These are phyloP conservation scores for Oryza meyeriana DNA, from an alignment of 176 grass and related monocot genomes.

Conservation along the genomic window DNA sequence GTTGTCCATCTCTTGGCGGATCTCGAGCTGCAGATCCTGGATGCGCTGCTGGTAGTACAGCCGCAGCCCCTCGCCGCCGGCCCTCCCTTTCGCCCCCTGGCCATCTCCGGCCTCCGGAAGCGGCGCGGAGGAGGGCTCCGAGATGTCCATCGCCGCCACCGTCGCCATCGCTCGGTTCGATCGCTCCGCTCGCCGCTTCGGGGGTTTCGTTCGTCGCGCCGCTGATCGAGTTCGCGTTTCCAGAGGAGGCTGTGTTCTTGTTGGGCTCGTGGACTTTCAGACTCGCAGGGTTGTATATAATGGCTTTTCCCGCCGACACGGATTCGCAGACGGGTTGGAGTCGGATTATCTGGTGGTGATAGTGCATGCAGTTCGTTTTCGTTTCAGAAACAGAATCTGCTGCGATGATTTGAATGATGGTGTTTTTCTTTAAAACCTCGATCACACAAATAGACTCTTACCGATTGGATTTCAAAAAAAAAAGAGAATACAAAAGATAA, in stretches of 20 bases:
- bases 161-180: constrained; percentile 35
- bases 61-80: constrained; percentile 56
- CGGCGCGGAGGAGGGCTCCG: constrained; percentile 30
- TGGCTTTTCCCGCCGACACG: not conserved
- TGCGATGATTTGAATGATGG: no score
- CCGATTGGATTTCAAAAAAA: no score
- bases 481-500: no score
- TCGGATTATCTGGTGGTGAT: no score
- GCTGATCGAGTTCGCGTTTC: no score
- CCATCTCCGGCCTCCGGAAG: not conserved
- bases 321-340: not conserved
- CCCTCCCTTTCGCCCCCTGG: constrained; percentile 29
- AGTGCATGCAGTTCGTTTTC: no score
- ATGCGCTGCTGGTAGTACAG: constrained; percentile 86
- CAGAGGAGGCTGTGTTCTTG: no score
- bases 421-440: no score
- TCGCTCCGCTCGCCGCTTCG: not conserved
- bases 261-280: not conserved
- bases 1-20: constrained; percentile 69
- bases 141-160: constrained; percentile 52
- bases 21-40: constrained; percentile 64
- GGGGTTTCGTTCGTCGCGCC: no score
- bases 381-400: no score
- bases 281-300: not conserved
- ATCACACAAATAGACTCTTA: no score